Base-by-base conservation (phyloP, 257 asterid genomes). In the Leptodermis oblonga region DNA sequence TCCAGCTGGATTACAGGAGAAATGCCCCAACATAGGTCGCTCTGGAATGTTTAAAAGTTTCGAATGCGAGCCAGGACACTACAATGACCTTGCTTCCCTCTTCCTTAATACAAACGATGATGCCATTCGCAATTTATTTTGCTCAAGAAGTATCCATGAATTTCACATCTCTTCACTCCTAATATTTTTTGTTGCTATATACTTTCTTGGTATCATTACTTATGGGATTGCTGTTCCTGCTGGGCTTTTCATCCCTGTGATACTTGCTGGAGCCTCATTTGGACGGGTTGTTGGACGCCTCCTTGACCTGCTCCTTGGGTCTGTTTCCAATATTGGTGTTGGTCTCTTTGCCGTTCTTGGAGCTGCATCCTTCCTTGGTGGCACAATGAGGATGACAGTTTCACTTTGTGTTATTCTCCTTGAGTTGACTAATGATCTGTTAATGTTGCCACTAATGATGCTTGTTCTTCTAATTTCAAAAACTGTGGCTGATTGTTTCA, bases 301-400 rank as follows among this genome's bases (percentile, higher is more conserved):
- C 20, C 59, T 87, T 37, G 96, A 96, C 62, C 73, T 85, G 65
- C 75, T 87, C n/a, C 46, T 90, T 73, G 92, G 89, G 11, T 65
- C 95, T 0, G n/a, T 86, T 48, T 85, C 96, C 33, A 80, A 51
- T 62, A 92, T 93, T 8, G 92, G 88, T 33, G 86, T 77, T 23
- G 97, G 99, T 43, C 86, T 86, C 48, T 93, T 90, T 74, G 90
- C 89, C 39, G 84, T 93, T 52, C 94, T 93, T 55, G 99, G 99
- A 22, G 96, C 99, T 28, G 99, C 97, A 70, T 90, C 99, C 9
- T 93, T 93, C 80, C 96, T 93, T 20, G 99, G 99, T 52, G 99
- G 99, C 52, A 93, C 99, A 17, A 93, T 93, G 99, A 87, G 99
- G 73, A 93, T 93, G 99, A 93, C 99, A 0, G 99, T 93, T 5